Base-by-base conservation (phyloP, 1,139 yeast genomes). In the Kluyveromyces marxianus region DNA sequence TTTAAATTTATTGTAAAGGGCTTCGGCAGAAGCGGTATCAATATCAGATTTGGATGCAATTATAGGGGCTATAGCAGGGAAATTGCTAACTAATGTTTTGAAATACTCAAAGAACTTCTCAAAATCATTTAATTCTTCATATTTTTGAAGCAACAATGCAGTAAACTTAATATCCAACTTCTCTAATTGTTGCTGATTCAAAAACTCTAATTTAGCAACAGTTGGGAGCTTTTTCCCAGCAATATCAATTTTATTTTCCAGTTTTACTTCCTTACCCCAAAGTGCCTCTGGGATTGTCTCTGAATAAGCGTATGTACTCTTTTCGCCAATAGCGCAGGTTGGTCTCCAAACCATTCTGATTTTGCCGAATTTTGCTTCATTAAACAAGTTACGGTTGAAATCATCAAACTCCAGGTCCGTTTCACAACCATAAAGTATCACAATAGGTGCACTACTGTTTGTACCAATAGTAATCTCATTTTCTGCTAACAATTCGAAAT, bases 271-370 rank as follows among this genome's bases (percentile, higher is more conserved):
- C 34, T 31, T 3, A 48, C 32, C 42, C 50, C 50, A 37, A 46
- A 37, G 44, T 4, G 45, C 42, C 10, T 49, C 44, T 28, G 48
- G 52, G 26, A 52, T 14, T 3, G 59, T 51, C 7, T 56, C 41
- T 3, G 43, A 27, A 21, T 44, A 35, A 3, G 41, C 55, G 21
- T 53, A 47, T n/a, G 46, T 38, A 3, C 36, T 37, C 3, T 49
- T 34, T 1, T 32, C 5, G 10, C 42, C 34, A 21, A 47, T 42
- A 2, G 51, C 41, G 44, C 66, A 60, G 5, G 78, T 71, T 55
- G 87, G 83, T 54, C 97, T 74, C 83, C 95, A 78, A 2, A 82
- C 75, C 60, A 86, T 83, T 48, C 87, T 72, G 31, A 89, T 62
- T 56, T 86, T 85, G 0, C 87, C 94, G 1, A 69, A 62, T 6